Evolutionary conservation across 352 stramenopile genomes (phyloP), one percentile per base, ranked within the genome.

Genomic region (Aphanomyces euteiches): DNA sequence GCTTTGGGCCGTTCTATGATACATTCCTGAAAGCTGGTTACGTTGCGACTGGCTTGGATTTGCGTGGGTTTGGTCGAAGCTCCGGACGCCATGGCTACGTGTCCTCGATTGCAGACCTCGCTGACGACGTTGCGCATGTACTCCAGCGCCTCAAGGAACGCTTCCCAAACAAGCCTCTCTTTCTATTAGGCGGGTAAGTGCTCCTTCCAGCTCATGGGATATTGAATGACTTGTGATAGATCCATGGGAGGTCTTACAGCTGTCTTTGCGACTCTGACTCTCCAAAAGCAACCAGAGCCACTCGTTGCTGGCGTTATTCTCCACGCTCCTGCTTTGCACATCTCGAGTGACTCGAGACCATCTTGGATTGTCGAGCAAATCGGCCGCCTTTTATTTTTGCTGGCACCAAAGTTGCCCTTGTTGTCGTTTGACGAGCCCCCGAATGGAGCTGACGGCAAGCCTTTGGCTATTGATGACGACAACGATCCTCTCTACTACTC

Each of bases 41-140:
- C 65, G 47, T 91, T 15, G 79, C 90, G 37, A 84, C 83, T 0
- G 79, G 79, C 1, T 66, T 91, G 40, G 85, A 93, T 56, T 80
- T 87, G 54, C 84, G 90, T 73, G 85, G 85, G 38, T 90, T 90
- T 80, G 85, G 85, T 3, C 79, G 85, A 53, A 92, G 81, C 71
- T 84, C 88, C 64, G 85, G 85, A 1, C 77, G 84, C 67, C 85
- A 93, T 61, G 85, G 85, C 3, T 92, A 89, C 72, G 90, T 93
- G 67, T 77, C 78, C 21, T 88, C 79, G 67, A 73, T 90, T 6
- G 61, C 84, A 13, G 59, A 77, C 47, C 73, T 93, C n/a, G 74
- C 83, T 17, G 79, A 90, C 39, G 85, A 93, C 39, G 83, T 80
- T n/a, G 83, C 90, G 21, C 79, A 72, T 21, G 85, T 90, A 38